Conservation (phyloP, 352 stramenopile genomes). For the Pythium apleroticum region DNA sequence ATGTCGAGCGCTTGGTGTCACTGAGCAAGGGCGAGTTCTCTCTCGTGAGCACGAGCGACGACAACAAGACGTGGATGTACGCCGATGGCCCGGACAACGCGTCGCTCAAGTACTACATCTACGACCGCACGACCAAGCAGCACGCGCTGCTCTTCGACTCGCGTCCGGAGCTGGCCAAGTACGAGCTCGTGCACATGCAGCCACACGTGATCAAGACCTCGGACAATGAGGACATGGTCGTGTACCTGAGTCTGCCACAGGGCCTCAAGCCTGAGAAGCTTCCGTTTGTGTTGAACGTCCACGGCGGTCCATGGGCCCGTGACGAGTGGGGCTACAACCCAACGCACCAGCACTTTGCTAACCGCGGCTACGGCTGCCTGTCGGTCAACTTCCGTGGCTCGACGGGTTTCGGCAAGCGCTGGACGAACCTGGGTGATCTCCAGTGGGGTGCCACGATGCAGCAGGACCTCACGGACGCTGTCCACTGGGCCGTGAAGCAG, state of each 20-base stretch:
- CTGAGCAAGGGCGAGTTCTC: conserved; percentile 26
- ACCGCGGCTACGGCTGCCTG: conserved; percentile 44
- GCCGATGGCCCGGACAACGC: conserved; percentile 62
- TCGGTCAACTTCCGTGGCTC: conserved; percentile 71
- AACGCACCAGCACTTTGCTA: conserved; percentile 42
- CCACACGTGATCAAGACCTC: conserved; percentile 45
- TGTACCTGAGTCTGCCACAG: conserved; percentile 42
- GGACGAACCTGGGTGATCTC: conserved; percentile 46
- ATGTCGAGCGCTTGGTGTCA: conserved; percentile 32
- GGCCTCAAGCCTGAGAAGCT: conserved; percentile 30
- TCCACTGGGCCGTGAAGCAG: conserved; percentile 58
- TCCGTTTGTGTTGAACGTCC: conserved; percentile 40
- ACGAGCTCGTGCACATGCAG: conserved; percentile 38
- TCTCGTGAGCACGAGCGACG: conserved; percentile 34
- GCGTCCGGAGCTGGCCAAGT: conserved; percentile 34
- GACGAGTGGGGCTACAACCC: conserved; percentile 37
- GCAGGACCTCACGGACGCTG: conserved; percentile 48
- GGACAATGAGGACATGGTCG: conserved; percentile 44
- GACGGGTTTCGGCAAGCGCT: conserved; percentile 73
- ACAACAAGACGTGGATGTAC: conserved; percentile 66
- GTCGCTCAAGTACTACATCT: conserved; percentile 48
- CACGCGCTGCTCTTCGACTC: conserved; percentile 42
- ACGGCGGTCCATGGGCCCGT: conserved; percentile 42
- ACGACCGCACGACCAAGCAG: conserved; percentile 28
- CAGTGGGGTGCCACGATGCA: conserved; percentile 47